Base-by-base conservation (phyloP, 805 yeast genomes). In the Metschnikowia orientalis region DNA sequence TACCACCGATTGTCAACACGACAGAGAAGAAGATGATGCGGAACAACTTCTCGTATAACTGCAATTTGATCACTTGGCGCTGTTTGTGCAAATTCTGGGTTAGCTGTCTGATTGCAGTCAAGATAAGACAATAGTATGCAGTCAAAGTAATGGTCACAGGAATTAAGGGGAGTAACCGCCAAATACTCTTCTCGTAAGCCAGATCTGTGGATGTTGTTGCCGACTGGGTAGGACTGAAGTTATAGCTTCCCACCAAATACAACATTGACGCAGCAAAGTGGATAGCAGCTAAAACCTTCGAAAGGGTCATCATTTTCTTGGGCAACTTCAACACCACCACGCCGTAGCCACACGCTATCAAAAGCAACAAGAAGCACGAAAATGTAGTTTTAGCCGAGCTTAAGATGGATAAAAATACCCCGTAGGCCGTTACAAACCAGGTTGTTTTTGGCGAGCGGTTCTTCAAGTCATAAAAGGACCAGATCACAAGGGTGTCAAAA, bases 261-360 rank as follows among this genome's bases (percentile, higher is more conserved):
- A 54, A 37, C 38, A 61, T 45, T 3, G 66, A 50, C 1, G 70
- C 56, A 5, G 44, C 44, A 47, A 67, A 66, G 40, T 65, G 67
- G 23, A 41, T 34, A 0, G 51, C 69, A 7, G 71, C 71, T 26
- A 67, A 49, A n/a, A 67, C 54, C 41, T 67, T 67, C 47, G 69
- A 61, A 37, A 50, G 77, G 49, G 79, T 67, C 95, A 92, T 86
- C 18, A 71, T 51, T 35, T 76, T 75, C 56, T 76, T 75, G 28
- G 88, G 84, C 40, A 92, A 71, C 42, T 88, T 81, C 28, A 95
- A 88, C 52, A 76, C 78, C 30, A 92, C 97, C 29, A 92, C 88
- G 42, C 97, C 97, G 60, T 89, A 92, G 24, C 99, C 99, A 45
- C 89, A 67, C 9, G 94, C 73, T 35, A 92, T 90, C 48, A 87